Evolutionary conservation across 768 basidiomycete species (phyloP).

Genomic region (Lactarius tabidus): DNA sequence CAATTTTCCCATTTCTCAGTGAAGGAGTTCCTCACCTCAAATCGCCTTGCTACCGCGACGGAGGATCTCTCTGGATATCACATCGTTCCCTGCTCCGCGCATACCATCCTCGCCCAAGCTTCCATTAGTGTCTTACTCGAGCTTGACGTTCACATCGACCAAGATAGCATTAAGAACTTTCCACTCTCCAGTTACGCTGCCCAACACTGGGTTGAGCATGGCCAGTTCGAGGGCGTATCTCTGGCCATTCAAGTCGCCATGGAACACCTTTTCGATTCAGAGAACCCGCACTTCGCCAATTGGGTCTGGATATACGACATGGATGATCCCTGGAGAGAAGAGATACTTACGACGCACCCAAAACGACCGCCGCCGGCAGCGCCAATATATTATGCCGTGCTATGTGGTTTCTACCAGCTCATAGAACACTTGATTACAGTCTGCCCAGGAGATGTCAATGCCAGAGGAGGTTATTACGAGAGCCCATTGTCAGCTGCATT

Average conservation of each 20-base stretch:
- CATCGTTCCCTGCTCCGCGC: background rate
- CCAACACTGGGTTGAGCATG: slow-evolving; percentile 1
- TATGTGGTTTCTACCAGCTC: background rate
- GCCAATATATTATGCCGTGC: slow-evolving; percentile 1
- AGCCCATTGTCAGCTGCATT: background rate
- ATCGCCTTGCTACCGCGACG: background rate
- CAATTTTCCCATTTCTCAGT: slow-evolving; percentile 18
- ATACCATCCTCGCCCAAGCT: background rate
- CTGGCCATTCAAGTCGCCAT: background rate
- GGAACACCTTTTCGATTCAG: slow-evolving; percentile 1
- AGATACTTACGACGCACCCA: background rate
- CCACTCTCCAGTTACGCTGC: slow-evolving; percentile 7
- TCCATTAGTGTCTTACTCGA: background rate
- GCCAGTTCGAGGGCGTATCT: background rate
- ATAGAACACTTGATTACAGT: background rate
- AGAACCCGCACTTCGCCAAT: background rate
- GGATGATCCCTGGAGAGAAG: background rate
- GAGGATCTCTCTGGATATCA: background rate
- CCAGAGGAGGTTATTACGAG: background rate
- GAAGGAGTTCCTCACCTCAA: slow-evolving; percentile 8
- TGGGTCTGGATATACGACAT: slow-evolving; percentile 10
- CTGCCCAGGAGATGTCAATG: background rate
- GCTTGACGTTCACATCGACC: background rate
- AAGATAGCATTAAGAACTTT: background rate
- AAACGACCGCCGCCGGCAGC: background rate